Evolutionary conservation across 1,284 basidiomycete genomes (phyloP).

Genomic region (Ceratobasidium sp.): DNA sequence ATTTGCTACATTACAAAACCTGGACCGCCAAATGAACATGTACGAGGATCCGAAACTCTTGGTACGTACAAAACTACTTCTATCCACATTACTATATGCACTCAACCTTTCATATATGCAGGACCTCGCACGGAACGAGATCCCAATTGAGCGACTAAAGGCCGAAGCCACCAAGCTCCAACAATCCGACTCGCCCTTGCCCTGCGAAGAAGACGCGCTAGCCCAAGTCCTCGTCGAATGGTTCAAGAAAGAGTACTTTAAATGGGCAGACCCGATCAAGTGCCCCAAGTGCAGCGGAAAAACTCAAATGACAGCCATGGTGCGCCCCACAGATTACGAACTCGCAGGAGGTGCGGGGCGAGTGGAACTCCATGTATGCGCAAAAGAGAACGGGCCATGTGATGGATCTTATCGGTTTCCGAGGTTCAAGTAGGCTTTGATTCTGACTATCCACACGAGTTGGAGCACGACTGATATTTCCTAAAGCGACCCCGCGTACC

Average conservation of each 20-base stretch:
- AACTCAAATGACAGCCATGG: conserved; percentile 45
- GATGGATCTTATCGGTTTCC: conserved; percentile 50
- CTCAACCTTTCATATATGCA: conserved; percentile 31
- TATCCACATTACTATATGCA: not conserved
- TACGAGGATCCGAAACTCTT: conserved; percentile 44
- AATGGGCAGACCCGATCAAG: conserved; percentile 56
- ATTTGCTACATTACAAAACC: conserved; percentile 34
- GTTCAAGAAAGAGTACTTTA: conserved; percentile 55
- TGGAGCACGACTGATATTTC: not conserved
- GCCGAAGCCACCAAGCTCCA: conserved; percentile 43
- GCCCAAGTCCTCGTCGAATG: conserved; percentile 53
- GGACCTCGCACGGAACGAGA: conserved; percentile 44
- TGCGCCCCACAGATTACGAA: conserved; percentile 47
- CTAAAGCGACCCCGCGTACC: conserved; percentile 45
- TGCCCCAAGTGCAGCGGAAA: conserved; percentile 50
- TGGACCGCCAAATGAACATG: conserved; percentile 44
- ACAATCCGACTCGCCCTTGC: conserved; percentile 35
- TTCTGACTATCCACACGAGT: too few relatives aligned
- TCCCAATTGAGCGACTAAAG: conserved; percentile 45
- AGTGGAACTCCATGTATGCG: conserved; percentile 53
- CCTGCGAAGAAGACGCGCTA: conserved; percentile 47
- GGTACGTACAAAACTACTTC: conserved; percentile 18
- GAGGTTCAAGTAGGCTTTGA: conserved; percentile 50
- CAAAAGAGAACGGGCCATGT: conserved; percentile 43
- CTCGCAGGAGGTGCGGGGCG: conserved; percentile 50